Evolutionary conservation across 129 eudicot genomes (phyloP).

Genomic region (Pulicaria dysenterica): DNA sequence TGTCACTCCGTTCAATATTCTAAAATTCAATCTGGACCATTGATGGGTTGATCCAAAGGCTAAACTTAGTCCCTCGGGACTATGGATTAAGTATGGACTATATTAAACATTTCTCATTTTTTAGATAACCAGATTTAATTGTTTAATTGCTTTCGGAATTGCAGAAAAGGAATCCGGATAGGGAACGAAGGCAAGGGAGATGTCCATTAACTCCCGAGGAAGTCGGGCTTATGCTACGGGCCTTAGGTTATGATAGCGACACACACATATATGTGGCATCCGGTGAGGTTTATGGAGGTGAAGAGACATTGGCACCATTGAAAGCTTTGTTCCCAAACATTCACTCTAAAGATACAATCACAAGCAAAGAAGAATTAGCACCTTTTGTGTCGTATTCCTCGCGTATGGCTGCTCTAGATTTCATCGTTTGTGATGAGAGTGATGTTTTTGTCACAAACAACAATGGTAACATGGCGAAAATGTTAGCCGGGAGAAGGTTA

Average conservation of each 20-base stretch:
- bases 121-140: background rate
- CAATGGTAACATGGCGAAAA: conserved; percentile 82
- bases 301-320: conserved; percentile 66
- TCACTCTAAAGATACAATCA: conserved; percentile 60
- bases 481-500: conserved; percentile 81
- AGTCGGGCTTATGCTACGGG: conserved; percentile 82
- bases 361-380: conserved; percentile 58
- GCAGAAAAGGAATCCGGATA: conserved; percentile 66
- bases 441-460: conserved; percentile 73
- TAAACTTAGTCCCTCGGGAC: too few relatives aligned
- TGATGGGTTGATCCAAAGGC: too few relatives aligned
- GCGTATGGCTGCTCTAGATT: conserved; percentile 64
- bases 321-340: conserved; percentile 68
- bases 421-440: conserved; percentile 69
- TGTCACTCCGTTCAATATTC: too few relatives aligned
- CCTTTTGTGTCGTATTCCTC: conserved; percentile 58
- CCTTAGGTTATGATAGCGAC: conserved; percentile 62
- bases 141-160: background rate
- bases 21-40: too few relatives aligned
- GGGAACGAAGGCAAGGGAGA: conserved; percentile 75
- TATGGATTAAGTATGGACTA: too few relatives aligned
- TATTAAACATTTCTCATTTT: too few relatives aligned
- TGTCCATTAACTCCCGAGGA: conserved; percentile 83
- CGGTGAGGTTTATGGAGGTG: conserved; percentile 78
- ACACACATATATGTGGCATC: conserved; percentile 78